Evolutionary conservation across 2,329 filamentous ascomycete species (phyloP).

Genomic region (Daldinia sp.): DNA sequence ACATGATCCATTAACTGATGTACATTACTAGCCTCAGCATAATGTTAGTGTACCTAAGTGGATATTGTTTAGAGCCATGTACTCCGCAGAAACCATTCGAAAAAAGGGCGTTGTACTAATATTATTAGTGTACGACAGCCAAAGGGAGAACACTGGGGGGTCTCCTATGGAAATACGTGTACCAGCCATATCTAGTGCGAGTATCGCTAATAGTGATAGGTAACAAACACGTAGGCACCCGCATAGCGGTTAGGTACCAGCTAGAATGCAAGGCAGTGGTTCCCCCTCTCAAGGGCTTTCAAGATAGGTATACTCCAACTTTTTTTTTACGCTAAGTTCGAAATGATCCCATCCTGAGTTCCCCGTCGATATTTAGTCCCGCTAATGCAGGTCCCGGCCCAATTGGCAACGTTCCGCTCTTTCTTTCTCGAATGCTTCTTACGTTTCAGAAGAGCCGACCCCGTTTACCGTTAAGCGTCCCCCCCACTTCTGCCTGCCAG

Average conservation of each 20-base stretch:
- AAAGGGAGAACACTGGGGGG: slow-evolving; percentile 16
- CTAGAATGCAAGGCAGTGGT: slow-evolving; percentile 1
- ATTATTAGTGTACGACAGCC: slow-evolving; percentile 29
- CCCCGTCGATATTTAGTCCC: slow-evolving; percentile 46
- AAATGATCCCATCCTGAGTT: slow-evolving; percentile 39
- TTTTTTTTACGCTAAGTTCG: slow-evolving; percentile 1
- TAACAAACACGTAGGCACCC: slow-evolving; percentile 18
- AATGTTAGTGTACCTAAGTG: background rate
- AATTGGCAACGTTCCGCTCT: slow-evolving; percentile 44
- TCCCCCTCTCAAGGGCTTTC: background rate
- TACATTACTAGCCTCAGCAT: slow-evolving; percentile 3
- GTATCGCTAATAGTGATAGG: slow-evolving; percentile 19
- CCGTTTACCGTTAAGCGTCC: slow-evolving; percentile 35
- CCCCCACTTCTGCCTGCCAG: slow-evolving; percentile 15
- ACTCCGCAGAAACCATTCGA: slow-evolving; percentile 33
- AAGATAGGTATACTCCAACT: background rate
- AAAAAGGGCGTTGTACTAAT: slow-evolving; percentile 26
- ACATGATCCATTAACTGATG: slow-evolving; percentile 9
- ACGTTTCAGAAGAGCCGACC: slow-evolving; percentile 39
- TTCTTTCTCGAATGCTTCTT: slow-evolving; percentile 49
- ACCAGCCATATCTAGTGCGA: slow-evolving; percentile 27
- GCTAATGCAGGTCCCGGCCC: slow-evolving; percentile 46
- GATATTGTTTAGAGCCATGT: slow-evolving; percentile 22
- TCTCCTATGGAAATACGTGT: slow-evolving; percentile 20
- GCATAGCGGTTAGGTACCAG: background rate